Evolutionary conservation across 176 grass and related monocot genomes (phyloP).

Genomic region (Microstegium vimineum): DNA sequence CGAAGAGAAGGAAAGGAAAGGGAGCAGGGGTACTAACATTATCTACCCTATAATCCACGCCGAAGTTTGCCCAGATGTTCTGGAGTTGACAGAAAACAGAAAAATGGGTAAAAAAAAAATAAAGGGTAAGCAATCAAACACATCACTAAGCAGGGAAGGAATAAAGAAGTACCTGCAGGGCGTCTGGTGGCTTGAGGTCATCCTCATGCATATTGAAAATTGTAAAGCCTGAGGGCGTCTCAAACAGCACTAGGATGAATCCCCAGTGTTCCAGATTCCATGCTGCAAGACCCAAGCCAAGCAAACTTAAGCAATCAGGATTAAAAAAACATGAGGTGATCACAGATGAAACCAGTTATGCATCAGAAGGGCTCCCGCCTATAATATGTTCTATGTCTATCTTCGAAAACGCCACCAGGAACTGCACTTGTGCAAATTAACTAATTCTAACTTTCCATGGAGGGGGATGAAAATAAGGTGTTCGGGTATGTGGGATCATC

Average conservation of each 20-base stretch:
- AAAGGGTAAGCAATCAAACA: slow-evolving; percentile 5
- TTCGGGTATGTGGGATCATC: too few relatives aligned
- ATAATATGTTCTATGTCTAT: too few relatives aligned
- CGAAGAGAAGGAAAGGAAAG: not conserved
- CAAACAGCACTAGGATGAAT: not conserved
- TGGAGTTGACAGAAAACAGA: not conserved
- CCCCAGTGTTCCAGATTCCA: too few relatives aligned
- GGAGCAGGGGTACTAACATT: not conserved
- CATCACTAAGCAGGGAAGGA: not conserved
- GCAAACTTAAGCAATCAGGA: too few relatives aligned
- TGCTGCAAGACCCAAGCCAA: not conserved
- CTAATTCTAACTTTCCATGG: too few relatives aligned
- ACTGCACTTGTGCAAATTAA: too few relatives aligned
- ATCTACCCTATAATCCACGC: not conserved
- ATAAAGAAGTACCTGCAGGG: not conserved
- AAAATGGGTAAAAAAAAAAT: not conserved
- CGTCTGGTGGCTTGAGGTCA: not conserved
- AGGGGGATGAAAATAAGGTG: too few relatives aligned
- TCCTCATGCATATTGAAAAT: not conserved
- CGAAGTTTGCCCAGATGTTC: not conserved
- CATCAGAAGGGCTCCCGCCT: too few relatives aligned
- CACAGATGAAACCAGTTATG: too few relatives aligned
- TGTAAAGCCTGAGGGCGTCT: not conserved
- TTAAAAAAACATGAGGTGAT: too few relatives aligned
- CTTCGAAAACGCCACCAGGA: too few relatives aligned